Evolutionary conservation across 2,329 filamentous ascomycete species (phyloP), one percentile per base, ranked within the genome.

Genomic region (Trichoderma arundinaceum): DNA sequence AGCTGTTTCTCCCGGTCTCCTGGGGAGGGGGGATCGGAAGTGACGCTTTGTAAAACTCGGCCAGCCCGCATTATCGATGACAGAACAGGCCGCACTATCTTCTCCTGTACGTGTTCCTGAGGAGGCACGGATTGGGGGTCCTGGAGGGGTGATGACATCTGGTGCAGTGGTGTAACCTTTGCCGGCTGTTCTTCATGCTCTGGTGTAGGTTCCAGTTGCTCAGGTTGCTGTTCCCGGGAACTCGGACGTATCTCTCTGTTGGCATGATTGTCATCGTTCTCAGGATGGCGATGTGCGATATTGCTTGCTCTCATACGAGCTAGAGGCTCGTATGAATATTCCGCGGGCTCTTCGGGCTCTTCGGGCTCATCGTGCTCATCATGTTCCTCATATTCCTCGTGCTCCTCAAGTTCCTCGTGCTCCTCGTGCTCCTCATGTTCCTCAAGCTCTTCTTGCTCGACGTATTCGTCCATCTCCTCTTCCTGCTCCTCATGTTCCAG

Each of bases 31-130:
- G 84, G 83, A 68, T 87, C 85, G 0, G 85, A 86, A 10, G 86
- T 85, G 43, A 88, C 82, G 66, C 80, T 85, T 70, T 87, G 85
- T 13, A 88, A 74, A 35, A 81, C 84, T 54, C 83, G 79, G 3
- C 85, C 85, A 32, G 81, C 85, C 52, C 85, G 80, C n/a, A 88
- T 82, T 41, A 87, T 87, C 1, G 86, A 84, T 5, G 85, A 87
- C 0, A 88, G 76, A 6, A 77, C 78, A 32, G 83, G 82, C 8
- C 83, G 80, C 13, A 70, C 67, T 1, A 72, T 74, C 44, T 74
- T 74, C 12, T 77, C 74, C 6, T 69, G 67, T 19, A 68, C 52
- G 4, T 66, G 53, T 51, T 79, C 77, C 5, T 73, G 73, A 17
- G 67, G 73, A 17, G 67, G 69, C 7, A 75, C 33, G 4, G 77